Percentiles rank a stretch among this genome's conserved stretches.
phyloP scores from a whole-genome alignment of 495 filamentous ascomycete genomes.

The Penicillium steckii region DNA sequence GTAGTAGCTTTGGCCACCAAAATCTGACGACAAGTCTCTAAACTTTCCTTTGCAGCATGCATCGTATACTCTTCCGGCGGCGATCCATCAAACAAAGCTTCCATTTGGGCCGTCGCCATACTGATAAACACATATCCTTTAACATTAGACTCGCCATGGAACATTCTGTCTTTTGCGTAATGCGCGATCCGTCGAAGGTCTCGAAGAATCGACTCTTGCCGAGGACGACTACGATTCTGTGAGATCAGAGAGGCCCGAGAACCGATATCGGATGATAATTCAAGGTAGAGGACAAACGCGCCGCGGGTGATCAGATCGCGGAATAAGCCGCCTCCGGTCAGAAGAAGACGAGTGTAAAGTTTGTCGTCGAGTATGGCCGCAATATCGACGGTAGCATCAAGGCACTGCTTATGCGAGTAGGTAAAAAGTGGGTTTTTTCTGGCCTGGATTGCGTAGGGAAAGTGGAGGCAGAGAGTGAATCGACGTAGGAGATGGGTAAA shows the following conservation, averaged over 20 bases:
- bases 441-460: constrained; percentile 43
- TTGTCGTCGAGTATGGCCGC: constrained; percentile 41
- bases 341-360: constrained; percentile 38
- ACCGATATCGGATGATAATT: constrained; percentile 28
- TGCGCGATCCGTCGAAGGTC: constrained; percentile 31
- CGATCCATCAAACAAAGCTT: neutral
- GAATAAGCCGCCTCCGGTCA: constrained; percentile 48
- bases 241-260: constrained; percentile 8
- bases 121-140: constrained; percentile 46
- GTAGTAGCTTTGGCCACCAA: too few relatives aligned
- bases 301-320: constrained; percentile 42
- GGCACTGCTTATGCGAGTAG: constrained; percentile 44
- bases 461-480: constrained; percentile 49
- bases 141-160: constrained; percentile 50
- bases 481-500: constrained; percentile 42
- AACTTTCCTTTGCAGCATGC: too few relatives aligned
- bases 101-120: constrained; percentile 24
- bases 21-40: too few relatives aligned
- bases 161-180: constrained; percentile 38
- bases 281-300: constrained; percentile 31
- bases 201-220: constrained; percentile 30
- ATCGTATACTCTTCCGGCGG: neutral
- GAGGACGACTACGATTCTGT: constrained; percentile 22
- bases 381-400: constrained; percentile 43
- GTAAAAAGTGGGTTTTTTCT: constrained; percentile 43